Percentiles rank a stretch among this genome's conserved stretches.
These are phyloP conservation scores for Tetraselmis striata DNA, from an alignment of 139 green algal species.

Conservation along the genomic window DNA sequence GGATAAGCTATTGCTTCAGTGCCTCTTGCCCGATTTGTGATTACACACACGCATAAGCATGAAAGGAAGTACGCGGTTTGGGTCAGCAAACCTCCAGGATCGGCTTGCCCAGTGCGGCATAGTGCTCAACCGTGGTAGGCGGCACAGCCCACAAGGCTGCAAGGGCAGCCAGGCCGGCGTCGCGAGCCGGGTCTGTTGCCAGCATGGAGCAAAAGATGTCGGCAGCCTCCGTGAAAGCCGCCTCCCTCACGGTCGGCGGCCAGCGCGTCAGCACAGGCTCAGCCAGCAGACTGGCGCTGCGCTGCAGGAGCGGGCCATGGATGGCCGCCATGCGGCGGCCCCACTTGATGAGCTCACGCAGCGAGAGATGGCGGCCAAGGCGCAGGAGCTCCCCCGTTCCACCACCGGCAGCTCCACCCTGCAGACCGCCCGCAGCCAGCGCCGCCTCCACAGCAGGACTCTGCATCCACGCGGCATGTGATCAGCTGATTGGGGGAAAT, in stretches of 20 bases:
- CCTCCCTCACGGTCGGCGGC: constrained; percentile 32
- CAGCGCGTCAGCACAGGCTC: not conserved
- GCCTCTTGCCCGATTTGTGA: no score
- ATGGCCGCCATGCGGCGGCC: constrained; percentile 51
- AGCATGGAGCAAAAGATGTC: constrained; percentile 53
- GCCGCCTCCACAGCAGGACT: not conserved
- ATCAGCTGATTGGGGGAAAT: no score
- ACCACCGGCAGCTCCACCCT: not conserved
- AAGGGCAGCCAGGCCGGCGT: constrained; percentile 26
- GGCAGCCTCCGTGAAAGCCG: constrained; percentile 42
- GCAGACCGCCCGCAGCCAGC: not conserved
- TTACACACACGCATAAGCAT: no score
- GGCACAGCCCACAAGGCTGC: constrained; percentile 51
- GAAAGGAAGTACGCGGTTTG: no score
- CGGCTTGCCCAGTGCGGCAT: constrained; percentile 59
- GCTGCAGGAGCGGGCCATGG: constrained; percentile 21
- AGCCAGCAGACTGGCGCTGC: not conserved
- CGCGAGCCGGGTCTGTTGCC: constrained; percentile 30
- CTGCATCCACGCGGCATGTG: no score
- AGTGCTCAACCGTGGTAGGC: constrained; percentile 28
- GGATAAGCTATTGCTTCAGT: no score
- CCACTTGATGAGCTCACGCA: constrained; percentile 84
- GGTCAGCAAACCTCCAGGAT: constrained; percentile 32
- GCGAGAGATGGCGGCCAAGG: constrained; percentile 56
- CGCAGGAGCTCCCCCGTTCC: constrained; percentile 18